Conservation (phyloP, 2,329 filamentous ascomycete genomes). For the Fusarium drepaniforme region DNA sequence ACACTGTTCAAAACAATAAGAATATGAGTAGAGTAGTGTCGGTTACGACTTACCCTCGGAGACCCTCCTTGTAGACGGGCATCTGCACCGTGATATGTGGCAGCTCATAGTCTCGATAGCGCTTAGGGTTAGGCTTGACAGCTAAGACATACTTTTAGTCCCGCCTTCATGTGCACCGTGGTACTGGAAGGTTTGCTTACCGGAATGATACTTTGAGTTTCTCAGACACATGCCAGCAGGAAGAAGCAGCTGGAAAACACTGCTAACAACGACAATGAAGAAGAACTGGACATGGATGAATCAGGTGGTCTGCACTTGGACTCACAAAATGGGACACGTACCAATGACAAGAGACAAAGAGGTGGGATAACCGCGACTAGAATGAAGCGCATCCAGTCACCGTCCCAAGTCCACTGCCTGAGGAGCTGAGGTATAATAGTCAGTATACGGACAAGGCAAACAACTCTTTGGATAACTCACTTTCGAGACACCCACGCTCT, state of each 20-base stretch:
- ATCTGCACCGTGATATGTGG: slow-evolving; percentile 61
- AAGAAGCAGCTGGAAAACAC: slow-evolving; percentile 39
- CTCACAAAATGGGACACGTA: neutral
- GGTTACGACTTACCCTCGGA: slow-evolving; percentile 30
- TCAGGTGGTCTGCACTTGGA: too few relatives aligned
- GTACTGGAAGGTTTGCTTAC: neutral
- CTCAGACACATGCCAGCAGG: slow-evolving; percentile 42
- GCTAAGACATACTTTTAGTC: slow-evolving; percentile 7
- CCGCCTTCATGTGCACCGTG: fast-evolving
- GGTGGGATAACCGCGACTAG: slow-evolving; percentile 36
- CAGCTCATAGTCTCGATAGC: slow-evolving; percentile 49
- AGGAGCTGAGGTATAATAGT: slow-evolving; percentile 13
- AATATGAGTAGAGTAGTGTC: too few relatives aligned
- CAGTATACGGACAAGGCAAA: fast-evolving
- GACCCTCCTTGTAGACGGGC: slow-evolving; percentile 58
- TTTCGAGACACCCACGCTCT: slow-evolving; percentile 41
- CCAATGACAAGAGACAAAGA: slow-evolving; percentile 31
- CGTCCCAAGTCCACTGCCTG: slow-evolving; percentile 39
- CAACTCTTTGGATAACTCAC: slow-evolving; percentile 14
- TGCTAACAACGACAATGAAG: slow-evolving; percentile 44
- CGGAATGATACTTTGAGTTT: slow-evolving; percentile 44
- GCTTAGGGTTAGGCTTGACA: slow-evolving; percentile 43
- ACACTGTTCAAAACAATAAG: slow-evolving; percentile 40
- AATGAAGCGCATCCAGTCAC: slow-evolving; percentile 32
- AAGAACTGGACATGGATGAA: slow-evolving; percentile 31